Percentiles rank a stretch among this genome's conserved stretches.
Evolutionary conservation across 768 basidiomycete species (phyloP).

Genomic region (Lyophyllum shimeji): DNA sequence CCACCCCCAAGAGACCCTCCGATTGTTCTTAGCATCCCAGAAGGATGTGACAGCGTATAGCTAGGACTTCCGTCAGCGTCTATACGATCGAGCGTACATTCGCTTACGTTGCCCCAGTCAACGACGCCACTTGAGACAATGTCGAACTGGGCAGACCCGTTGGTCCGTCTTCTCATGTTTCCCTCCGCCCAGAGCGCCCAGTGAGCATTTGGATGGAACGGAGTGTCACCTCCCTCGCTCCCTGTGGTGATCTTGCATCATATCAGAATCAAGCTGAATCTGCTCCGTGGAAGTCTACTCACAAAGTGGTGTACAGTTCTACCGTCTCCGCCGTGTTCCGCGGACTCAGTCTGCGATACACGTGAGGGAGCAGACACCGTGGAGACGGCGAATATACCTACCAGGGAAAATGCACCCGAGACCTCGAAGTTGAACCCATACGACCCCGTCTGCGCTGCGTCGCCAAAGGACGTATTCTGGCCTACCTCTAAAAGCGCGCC

Average conservation of each 20-base stretch:
- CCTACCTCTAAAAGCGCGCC: background rate
- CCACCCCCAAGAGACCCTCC: slow-evolving; percentile 1
- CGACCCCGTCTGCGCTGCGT: background rate
- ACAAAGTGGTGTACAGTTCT: background rate
- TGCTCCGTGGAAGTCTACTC: background rate
- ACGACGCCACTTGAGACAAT: background rate
- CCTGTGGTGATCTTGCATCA: background rate
- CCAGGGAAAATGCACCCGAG: slow-evolving; percentile 2
- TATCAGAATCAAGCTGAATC: background rate
- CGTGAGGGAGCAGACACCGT: background rate
- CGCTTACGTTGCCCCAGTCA: slow-evolving; percentile 1
- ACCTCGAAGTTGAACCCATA: slow-evolving; percentile 3
- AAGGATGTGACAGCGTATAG: slow-evolving; percentile 1
- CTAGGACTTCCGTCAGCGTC: background rate
- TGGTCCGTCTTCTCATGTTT: background rate
- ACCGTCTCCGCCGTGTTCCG: background rate
- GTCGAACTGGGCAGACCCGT: slow-evolving; percentile 2
- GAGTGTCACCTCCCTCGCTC: background rate
- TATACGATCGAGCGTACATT: background rate
- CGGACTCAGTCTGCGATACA: background rate
- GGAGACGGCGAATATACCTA: background rate
- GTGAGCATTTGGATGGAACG: background rate
- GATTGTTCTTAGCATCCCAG: background rate
- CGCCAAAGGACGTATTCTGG: slow-evolving; percentile 1
- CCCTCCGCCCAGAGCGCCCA: slow-evolving; percentile 1